Evolutionary conservation across 2,329 filamentous ascomycete genomes (phyloP), one percentile per base, ranked within the genome.

Genomic region (Thielaviopsis musarum): DNA sequence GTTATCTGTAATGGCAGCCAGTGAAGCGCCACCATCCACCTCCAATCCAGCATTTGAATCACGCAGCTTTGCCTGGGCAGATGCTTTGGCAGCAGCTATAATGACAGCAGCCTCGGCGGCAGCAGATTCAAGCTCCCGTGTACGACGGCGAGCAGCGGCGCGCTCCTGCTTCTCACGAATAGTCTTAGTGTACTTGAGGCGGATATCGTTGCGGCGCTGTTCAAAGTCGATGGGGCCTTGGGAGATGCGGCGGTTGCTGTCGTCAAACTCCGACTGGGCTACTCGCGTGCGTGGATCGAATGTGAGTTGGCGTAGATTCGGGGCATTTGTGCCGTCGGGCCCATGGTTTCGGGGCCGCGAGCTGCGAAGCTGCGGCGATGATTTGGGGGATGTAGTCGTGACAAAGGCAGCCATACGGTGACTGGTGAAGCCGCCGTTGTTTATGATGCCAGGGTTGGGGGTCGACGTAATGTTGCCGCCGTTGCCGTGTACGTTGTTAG

Each of bases 141-240:
- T 77, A 63, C 75, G 73, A 64, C 75, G 78, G 59, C 65, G 65
- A 62, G 81, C 77, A 22, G 76, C 77, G 38, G 78, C 78, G 57
- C 73, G 72, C 67, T 76, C 72, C 66, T 76, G 75, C 57, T 75
- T 76, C 60, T 78, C 77, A n/a, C 74, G 80, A 54, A 93, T 83
- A n/a, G 86, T 88, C 68, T 87, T 88, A 65, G 83, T 91, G 69
- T 94, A 91, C 15, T 88, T 89, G 60, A 89, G 81, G 65, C 91
- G 85, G 66, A 95, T 94, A 62, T 84, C 83, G 67, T 89, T 85
- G 65, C 90, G 79, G 56, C 88, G 80, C 64, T 88, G 87, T 62
- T 86, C 88, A 68, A 94, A 93, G 70, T 95, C 88, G 57, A 94
- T 87, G 62, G 85, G 85, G 1, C 85, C 85, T 61, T 91, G 73